A percentile compares a stretch with the other conserved stretches of the same genome.
Evolutionary conservation across 108 stramenopile species (phyloP).

Genomic region (Fragilariopsis cylindrus): DNA sequence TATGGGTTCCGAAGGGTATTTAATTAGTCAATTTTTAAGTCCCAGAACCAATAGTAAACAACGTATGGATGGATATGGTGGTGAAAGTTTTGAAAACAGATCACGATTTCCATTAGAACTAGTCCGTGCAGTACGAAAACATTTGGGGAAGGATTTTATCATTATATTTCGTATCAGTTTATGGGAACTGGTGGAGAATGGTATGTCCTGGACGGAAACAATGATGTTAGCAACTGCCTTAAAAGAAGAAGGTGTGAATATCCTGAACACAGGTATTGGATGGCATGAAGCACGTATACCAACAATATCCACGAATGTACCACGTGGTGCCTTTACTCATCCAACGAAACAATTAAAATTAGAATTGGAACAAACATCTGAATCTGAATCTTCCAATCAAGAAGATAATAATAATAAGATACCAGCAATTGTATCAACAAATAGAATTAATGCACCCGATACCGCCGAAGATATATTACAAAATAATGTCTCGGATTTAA

Average conservation of each 20-base stretch:
- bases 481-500: slow-evolving; percentile 82
- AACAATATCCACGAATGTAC: slow-evolving; percentile 96
- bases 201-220: slow-evolving; percentile 93
- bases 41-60: slow-evolving; percentile 71
- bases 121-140: slow-evolving; percentile 79
- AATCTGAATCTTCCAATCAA: no score
- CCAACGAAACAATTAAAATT: slow-evolving; percentile 85
- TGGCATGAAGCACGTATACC: slow-evolving; percentile 99
- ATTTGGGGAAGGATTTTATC: slow-evolving; percentile 89
- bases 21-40: slow-evolving; percentile 97
- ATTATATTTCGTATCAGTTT: slow-evolving; percentile 96
- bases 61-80: slow-evolving; percentile 93
- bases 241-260: slow-evolving; percentile 90
- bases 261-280: slow-evolving; percentile 99
- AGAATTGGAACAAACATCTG: slow-evolving; percentile 12
- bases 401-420: no score
- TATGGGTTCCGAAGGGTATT: slow-evolving; percentile 97
- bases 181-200: slow-evolving; percentile 94
- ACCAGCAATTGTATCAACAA: slow-evolving; percentile 77
- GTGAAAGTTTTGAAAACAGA: slow-evolving; percentile 85
- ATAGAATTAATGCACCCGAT: slow-evolving; percentile 95
- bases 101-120: slow-evolving; percentile 90
- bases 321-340: slow-evolving; percentile 93
- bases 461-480: slow-evolving; percentile 81
- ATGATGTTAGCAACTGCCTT: slow-evolving; percentile 78